phyloP scores from a whole-genome alignment of 495 filamentous ascomycete genomes.

The Filosporella fistucella region DNA sequence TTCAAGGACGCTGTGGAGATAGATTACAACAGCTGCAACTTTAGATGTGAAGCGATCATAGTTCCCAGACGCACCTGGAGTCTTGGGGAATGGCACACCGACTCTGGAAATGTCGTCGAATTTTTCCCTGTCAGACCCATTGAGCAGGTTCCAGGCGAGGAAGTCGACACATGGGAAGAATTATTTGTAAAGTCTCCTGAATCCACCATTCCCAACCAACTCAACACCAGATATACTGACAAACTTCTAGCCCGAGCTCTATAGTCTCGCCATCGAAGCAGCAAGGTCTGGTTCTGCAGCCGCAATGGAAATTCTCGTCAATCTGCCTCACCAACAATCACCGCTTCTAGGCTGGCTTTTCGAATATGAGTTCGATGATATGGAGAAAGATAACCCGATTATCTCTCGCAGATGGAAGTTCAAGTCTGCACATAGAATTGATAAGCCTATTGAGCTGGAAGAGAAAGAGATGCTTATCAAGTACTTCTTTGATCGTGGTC shows the following conservation, averaged over 20 bases:
- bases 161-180: constrained; percentile 11
- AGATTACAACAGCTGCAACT: constrained; percentile 5
- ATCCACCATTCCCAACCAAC: no score
- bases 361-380: constrained; percentile 8
- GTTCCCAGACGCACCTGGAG: no score
- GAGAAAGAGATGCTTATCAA: constrained; percentile 3
- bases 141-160: not conserved
- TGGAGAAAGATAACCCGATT: not conserved
- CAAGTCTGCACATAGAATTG: constrained; percentile 6
- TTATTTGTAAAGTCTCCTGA: constrained; percentile 11
- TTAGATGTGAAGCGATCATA: constrained; percentile 3
- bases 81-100: no score
- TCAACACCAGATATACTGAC: no score
- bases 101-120: constrained; percentile 3
- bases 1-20: constrained; percentile 7
- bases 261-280: not conserved
- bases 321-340: constrained; percentile 1
- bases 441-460: not conserved
- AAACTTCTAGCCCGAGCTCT: constrained; percentile 5
- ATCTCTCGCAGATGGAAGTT: constrained; percentile 5
- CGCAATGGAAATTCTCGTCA: constrained; percentile 10
- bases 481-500: no score
- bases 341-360: constrained; percentile 8
- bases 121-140: constrained; percentile 1
- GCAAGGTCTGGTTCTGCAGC: not conserved